These are phyloP conservation scores for Sugiyamaella sp. DNA, from an alignment of 1,139 yeast genomes.

Conservation along the genomic window DNA sequence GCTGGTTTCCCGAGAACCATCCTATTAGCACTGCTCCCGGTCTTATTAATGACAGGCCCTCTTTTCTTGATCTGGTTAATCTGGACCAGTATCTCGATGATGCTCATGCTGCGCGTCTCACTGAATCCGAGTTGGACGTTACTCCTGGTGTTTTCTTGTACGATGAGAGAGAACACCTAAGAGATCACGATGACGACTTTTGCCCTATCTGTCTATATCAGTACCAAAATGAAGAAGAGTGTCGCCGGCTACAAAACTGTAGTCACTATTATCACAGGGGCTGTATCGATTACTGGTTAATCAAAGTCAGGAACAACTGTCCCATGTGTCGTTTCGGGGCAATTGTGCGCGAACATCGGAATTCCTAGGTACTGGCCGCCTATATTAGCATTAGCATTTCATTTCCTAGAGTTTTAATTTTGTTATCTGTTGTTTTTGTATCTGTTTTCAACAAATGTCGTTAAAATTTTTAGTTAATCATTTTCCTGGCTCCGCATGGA, in stretches of 20 bases:
- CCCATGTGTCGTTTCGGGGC: conserved; percentile 63
- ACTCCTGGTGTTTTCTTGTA: conserved; percentile 45
- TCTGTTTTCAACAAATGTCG: too few relatives aligned
- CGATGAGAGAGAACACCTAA: conserved; percentile 23
- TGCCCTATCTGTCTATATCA: conserved; percentile 57
- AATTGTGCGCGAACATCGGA: too few relatives aligned
- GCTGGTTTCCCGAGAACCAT: conserved; percentile 51
- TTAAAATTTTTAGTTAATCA: too few relatives aligned
- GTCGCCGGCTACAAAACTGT: conserved; percentile 50
- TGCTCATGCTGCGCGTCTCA: conserved; percentile 50
- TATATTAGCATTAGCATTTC: too few relatives aligned
- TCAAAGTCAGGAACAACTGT: conserved; percentile 57
- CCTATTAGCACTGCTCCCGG: conserved; percentile 53
- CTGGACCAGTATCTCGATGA: conserved; percentile 51
- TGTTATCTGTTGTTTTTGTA: too few relatives aligned
- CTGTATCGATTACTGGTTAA: conserved; percentile 61
- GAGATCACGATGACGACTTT: conserved; percentile 36
- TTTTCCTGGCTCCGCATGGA: too few relatives aligned
- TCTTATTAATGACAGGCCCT: conserved; percentile 51
- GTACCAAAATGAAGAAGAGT: conserved; percentile 49
- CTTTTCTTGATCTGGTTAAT: conserved; percentile 52
- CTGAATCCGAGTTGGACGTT: conserved; percentile 45
- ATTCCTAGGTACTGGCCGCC: too few relatives aligned
- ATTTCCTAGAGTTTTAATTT: too few relatives aligned
- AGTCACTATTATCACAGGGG: conserved; percentile 54